Evolutionary conservation across 352 stramenopile species (phyloP), one percentile per base, ranked within the genome.

Genomic region (Phytophthora hybrid): DNA sequence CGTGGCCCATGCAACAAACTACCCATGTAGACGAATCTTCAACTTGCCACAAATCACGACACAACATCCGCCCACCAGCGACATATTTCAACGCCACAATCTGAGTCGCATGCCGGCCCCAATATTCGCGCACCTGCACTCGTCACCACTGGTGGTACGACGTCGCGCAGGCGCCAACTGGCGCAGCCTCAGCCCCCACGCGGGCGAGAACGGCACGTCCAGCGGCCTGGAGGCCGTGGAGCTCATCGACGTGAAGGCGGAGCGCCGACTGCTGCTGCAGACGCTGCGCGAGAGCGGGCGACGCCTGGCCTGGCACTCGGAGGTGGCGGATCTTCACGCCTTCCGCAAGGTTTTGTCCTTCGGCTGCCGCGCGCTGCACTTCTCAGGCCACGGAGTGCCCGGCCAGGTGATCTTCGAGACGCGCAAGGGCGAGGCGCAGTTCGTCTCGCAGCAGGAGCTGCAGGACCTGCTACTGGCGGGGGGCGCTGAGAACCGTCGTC

Each of bases 341-440:
- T 95, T 95, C 58, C 87, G 88, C 58, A 93, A 93, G 51, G 87
- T 93, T 52, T 69, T 95, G 66, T 93, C 83, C 1, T 93, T 88
- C 51, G 89, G 89, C 59, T 94, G 87, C 47, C 84, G 87, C 18
- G 87, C 80, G 44, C 80, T 95, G 46, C 89, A 95, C 55, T 95
- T 95, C 63, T 94, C 89, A 3, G 87, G 89, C 49, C 89, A 95
- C 39, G 85, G 85, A 39, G 84, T 94, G 19, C 87, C 84, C 0
- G 89, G 89, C 9, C 89, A 91, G 54, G 84, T 96, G 47, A 93
- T 94, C 58, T 95, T 94, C 60, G 89, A 96, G 73, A 90, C 88
- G 54, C 84, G 80, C 47, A 92, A 90, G 32, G 88, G 89, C 64
- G 89, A 94, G 46, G 89, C 87, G 31, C 89, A 96, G 69, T 94